These are phyloP conservation scores for Neocucurbitaria cava DNA, from an alignment of 2,329 filamentous ascomycete genomes.

Conservation along the genomic window DNA sequence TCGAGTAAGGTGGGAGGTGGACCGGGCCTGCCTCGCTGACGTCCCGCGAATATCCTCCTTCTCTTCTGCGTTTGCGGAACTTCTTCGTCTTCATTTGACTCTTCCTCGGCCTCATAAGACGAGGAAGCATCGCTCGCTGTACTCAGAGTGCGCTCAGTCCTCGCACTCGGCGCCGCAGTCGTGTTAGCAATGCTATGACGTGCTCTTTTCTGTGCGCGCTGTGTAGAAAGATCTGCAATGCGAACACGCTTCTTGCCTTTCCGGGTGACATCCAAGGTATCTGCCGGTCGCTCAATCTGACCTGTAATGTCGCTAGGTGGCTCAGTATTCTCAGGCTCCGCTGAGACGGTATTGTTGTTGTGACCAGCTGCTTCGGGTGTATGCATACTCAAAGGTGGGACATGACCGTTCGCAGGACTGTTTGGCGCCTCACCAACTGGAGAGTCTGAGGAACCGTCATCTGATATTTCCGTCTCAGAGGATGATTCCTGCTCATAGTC, in stretches of 20 bases:
- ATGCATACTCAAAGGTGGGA: background rate
- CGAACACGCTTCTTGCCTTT: conserved; percentile 31
- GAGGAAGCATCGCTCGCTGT: conserved; percentile 18
- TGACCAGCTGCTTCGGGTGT: background rate
- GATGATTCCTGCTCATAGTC: conserved; percentile 1
- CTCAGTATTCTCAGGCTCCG: background rate
- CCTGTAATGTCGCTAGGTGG: background rate
- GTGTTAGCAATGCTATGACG: background rate
- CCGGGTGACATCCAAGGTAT: background rate
- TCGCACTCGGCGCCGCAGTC: background rate
- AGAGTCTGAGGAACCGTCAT: background rate
- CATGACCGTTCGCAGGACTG: background rate
- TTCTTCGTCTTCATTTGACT: background rate
- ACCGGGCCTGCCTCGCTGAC: conserved; percentile 11
- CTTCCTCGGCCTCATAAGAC: conserved; percentile 17
- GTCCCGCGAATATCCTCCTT: conserved; percentile 3
- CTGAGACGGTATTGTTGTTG: background rate
- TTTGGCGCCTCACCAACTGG: background rate
- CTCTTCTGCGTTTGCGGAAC: conserved; percentile 11
- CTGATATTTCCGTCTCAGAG: conserved; percentile 2
- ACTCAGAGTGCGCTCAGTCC: conserved; percentile 4
- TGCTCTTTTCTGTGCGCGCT: conserved; percentile 19
- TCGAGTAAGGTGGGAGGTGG: conserved; percentile 38
- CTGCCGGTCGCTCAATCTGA: background rate
- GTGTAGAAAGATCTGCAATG: conserved; percentile 15